Evolutionary conservation across 805 yeast species (phyloP).

Genomic region (Blastobotrys robertii): DNA sequence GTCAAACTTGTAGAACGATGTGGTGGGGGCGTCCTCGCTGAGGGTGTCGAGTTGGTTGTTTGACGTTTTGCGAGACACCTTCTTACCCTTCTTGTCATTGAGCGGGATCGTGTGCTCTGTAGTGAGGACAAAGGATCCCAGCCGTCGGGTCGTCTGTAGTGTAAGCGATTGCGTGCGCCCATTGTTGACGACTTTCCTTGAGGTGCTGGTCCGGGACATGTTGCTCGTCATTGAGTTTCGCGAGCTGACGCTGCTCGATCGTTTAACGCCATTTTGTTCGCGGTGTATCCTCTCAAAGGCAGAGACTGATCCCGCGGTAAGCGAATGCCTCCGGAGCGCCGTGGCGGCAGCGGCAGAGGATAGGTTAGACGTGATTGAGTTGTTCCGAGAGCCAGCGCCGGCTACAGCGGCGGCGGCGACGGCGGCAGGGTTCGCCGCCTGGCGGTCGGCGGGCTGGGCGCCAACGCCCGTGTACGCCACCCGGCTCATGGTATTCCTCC

Average conservation of each 20-base stretch:
- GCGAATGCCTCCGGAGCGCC: slow-evolving; percentile 26
- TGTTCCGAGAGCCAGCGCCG: slow-evolving; percentile 10
- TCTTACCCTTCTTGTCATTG: no score
- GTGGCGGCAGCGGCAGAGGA: slow-evolving; percentile 29
- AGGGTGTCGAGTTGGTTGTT: no score
- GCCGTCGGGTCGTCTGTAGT: slow-evolving; percentile 27
- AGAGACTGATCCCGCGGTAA: slow-evolving; percentile 8
- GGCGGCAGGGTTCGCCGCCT: slow-evolving; percentile 36
- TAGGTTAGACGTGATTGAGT: slow-evolving; percentile 14
- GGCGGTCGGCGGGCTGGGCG: slow-evolving; percentile 17
- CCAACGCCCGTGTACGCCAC: slow-evolving; percentile 25
- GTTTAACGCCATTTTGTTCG: slow-evolving; percentile 11
- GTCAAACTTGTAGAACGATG: slow-evolving; percentile 10
- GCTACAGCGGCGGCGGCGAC: slow-evolving; percentile 48
- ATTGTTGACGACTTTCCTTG: slow-evolving; percentile 18
- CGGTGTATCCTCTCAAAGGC: slow-evolving; percentile 8
- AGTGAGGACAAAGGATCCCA: slow-evolving; percentile 29
- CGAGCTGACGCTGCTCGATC: slow-evolving; percentile 12
- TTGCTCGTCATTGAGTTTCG: slow-evolving; percentile 14
- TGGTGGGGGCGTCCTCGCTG: no score
- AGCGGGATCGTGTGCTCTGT: slow-evolving; percentile 12
- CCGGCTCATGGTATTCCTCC: slow-evolving; percentile 7
- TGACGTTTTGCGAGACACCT: no score
- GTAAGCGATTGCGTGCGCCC: slow-evolving; percentile 30
- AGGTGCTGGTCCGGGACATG: slow-evolving; percentile 15